These are phyloP conservation scores for Mucor circinelloides DNA, from an alignment of 371 early-diverging fungal genomes.

Conservation along the genomic window DNA sequence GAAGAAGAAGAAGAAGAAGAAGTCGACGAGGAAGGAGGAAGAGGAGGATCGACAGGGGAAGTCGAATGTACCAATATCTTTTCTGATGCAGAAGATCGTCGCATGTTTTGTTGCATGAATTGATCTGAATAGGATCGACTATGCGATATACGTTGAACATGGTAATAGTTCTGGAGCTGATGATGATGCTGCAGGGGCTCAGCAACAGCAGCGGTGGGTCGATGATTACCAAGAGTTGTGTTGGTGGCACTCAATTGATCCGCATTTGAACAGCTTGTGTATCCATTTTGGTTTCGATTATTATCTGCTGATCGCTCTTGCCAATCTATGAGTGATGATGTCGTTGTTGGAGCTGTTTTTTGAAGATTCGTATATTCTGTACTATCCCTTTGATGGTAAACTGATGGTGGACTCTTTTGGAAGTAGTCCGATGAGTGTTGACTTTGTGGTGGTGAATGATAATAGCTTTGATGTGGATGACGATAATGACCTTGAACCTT, in stretches of 20 bases:
- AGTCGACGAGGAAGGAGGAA: not conserved
- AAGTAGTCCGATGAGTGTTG: not conserved
- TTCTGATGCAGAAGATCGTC: constrained; percentile 15
- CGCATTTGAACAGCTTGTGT: not conserved
- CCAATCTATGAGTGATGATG: not conserved
- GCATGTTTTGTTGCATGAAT: constrained; percentile 2
- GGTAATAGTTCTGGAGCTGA: not conserved
- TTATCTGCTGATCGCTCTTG: not conserved
- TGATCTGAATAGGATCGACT: constrained; percentile 20
- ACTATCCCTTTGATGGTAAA: not conserved
- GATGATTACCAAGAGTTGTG: not conserved
- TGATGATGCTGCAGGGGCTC: constrained; percentile 1
- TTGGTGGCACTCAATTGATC: not conserved
- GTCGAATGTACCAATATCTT: not conserved
- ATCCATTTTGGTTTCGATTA: not conserved
- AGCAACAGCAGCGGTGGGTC: not conserved
- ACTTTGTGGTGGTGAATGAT: not conserved
- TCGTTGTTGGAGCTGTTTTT: not conserved
- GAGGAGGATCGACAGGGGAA: constrained; percentile 5
- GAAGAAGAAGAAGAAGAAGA: not conserved
- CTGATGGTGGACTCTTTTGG: not conserved
- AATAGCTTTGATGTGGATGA: not conserved
- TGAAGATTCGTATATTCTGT: not conserved
- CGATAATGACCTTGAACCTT: not conserved
- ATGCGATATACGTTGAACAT: constrained; percentile 2